Conservation (phyloP, 1,139 yeast species). For the Meyerozyma sp. region DNA sequence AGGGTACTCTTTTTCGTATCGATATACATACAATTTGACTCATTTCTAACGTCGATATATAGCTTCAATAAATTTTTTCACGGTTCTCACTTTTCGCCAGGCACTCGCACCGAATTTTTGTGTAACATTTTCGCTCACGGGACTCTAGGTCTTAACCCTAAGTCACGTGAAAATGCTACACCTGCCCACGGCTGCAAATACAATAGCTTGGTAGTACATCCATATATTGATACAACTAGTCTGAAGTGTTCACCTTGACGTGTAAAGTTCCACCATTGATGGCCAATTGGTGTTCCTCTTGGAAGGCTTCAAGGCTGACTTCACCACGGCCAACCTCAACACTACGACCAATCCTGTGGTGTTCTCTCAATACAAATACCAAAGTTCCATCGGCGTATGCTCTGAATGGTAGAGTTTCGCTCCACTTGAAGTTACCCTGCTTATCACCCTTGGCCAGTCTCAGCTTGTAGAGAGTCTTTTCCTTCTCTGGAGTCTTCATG, state of each 20-base stretch:
- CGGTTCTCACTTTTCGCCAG: constrained; percentile 11
- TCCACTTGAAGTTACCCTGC: constrained; percentile 47
- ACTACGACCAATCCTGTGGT: constrained; percentile 72
- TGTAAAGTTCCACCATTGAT: constrained; percentile 27
- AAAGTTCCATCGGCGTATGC: constrained; percentile 58
- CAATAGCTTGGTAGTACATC: background rate
- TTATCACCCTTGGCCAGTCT: constrained; percentile 50
- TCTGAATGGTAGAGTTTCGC: constrained; percentile 64
- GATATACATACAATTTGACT: constrained; percentile 17
- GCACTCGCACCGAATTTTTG: constrained; percentile 12
- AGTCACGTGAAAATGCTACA: constrained; percentile 4
- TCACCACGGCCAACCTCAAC: constrained; percentile 56
- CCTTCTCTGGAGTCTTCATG: constrained; percentile 46
- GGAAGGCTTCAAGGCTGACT: constrained; percentile 34
- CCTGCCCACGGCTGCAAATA: background rate
- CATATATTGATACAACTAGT: background rate
- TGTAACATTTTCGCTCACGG: constrained; percentile 10
- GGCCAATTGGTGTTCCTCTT: constrained; percentile 23
- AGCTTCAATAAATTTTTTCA: constrained; percentile 6
- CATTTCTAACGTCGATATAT: constrained; percentile 7
- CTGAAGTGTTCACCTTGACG: constrained; percentile 18
- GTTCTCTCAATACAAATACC: constrained; percentile 56
- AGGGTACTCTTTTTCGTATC: background rate
- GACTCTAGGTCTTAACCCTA: constrained; percentile 6
- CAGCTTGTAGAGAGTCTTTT: constrained; percentile 62